Evolutionary conservation across 2,329 filamentous ascomycete genomes (phyloP).

Genomic region (Xylariaceae sp.): DNA sequence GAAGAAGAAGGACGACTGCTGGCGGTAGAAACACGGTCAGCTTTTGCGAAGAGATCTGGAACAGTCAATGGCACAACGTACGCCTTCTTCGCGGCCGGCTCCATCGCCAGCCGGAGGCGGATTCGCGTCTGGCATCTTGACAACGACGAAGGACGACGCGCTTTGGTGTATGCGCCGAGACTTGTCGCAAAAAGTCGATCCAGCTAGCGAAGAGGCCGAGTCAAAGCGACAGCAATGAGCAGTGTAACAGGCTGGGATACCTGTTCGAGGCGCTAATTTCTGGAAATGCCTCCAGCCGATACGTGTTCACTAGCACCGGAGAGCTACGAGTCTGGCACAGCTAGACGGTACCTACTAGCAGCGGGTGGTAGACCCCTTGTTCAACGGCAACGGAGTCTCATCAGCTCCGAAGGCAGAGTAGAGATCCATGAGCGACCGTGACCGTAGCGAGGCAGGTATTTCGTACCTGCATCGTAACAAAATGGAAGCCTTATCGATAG

Average conservation of each 20-base stretch:
- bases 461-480: too few relatives aligned
- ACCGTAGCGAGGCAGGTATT: background rate
- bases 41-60: background rate
- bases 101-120: conserved; percentile 29
- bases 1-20: conserved; percentile 36
- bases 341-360: too few relatives aligned
- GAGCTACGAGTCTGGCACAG: background rate
- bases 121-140: conserved; percentile 33
- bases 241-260: background rate
- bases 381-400: too few relatives aligned
- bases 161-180: background rate
- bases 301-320: background rate
- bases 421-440: background rate
- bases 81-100: conserved; percentile 31
- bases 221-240: background rate
- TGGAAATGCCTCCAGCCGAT: background rate
- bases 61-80: conserved; percentile 24
- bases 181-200: conserved; percentile 3
- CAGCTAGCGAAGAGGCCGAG: background rate
- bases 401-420: too few relatives aligned
- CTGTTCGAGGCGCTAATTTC: background rate
- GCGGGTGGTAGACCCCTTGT: too few relatives aligned
- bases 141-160: conserved; percentile 6
- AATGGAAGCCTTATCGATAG: background rate
- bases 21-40: conserved; percentile 16